Conservation (phyloP, 2,329 filamentous ascomycete species). For the Microdochium bolleyi region DNA sequence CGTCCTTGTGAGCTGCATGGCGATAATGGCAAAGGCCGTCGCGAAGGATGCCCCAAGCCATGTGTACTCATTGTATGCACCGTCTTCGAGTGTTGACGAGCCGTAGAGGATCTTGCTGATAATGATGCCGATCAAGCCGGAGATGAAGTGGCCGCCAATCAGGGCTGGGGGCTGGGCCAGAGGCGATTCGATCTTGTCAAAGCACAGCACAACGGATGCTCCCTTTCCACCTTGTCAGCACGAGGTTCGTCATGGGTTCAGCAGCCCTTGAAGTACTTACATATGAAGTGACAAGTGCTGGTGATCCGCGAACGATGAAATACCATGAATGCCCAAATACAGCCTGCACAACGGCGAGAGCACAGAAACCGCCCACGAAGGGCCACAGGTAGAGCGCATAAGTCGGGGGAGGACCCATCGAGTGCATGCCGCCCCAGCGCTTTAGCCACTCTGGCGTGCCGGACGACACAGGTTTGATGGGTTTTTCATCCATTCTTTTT, state of each 20-base stretch:
- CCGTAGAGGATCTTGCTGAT: conserved; percentile 46
- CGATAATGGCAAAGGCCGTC: conserved; percentile 52
- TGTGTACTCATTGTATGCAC: conserved; percentile 35
- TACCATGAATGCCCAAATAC: conserved; percentile 35
- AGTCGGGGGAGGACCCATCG: conserved; percentile 1
- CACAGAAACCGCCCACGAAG: conserved; percentile 55
- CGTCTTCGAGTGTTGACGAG: conserved; percentile 38
- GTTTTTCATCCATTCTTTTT: neutral
- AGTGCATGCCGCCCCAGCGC: neutral
- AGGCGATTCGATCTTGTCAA: conserved; percentile 63
- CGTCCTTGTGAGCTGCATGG: conserved; percentile 65
- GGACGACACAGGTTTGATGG: neutral
- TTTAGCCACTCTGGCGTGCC: neutral
- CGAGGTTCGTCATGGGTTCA: neutral
- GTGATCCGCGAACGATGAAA: conserved; percentile 43
- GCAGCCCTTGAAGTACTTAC: conserved; percentile 33
- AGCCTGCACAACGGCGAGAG: conserved; percentile 51
- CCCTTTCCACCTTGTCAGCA: conserved; percentile 37
- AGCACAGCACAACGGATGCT: conserved; percentile 68
- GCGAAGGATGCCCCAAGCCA: conserved; percentile 60
- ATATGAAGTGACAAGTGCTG: conserved; percentile 58
- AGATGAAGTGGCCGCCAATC: conserved; percentile 58
- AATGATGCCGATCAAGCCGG: conserved; percentile 50
- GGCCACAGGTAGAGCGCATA: conserved; percentile 38
- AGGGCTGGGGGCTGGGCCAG: conserved; percentile 66